Conservation (phyloP, 2,329 filamentous ascomycete species). For the Colletotrichum destructivum region DNA sequence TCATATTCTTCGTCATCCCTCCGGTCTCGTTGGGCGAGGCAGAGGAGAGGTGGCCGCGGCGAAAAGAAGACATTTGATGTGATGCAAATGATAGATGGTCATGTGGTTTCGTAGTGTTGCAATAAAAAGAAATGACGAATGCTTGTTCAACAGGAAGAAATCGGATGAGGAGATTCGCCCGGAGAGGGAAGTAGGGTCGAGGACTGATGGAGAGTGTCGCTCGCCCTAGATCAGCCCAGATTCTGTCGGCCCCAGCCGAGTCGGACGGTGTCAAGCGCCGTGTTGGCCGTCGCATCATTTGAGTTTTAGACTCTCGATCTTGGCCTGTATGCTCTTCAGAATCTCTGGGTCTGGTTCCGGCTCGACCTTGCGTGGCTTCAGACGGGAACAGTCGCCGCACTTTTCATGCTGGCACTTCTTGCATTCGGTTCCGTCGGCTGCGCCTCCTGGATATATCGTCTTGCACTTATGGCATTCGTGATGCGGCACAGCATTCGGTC, state of each 20-base stretch:
- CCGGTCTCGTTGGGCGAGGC: conserved; percentile 12
- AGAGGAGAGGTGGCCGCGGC: conserved; percentile 24
- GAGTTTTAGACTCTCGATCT: conserved; percentile 62
- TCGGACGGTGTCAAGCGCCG: conserved; percentile 20
- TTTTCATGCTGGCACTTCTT: conserved; percentile 72
- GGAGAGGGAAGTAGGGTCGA: conserved; percentile 4
- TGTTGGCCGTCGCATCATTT: conserved; percentile 22
- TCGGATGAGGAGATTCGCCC: conserved; percentile 33
- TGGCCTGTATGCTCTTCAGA: conserved; percentile 70
- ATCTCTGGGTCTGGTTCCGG: conserved; percentile 74
- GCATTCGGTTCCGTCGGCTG: conserved; percentile 69
- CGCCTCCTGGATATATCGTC: conserved; percentile 67
- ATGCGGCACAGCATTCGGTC: conserved; percentile 65
- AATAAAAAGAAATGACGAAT: conserved; percentile 35
- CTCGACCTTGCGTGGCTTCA: conserved; percentile 72
- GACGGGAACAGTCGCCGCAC: conserved; percentile 71
- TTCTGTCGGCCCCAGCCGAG: conserved; percentile 24
- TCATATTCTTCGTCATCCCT: conserved; percentile 40
- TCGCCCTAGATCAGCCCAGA: conserved; percentile 25
- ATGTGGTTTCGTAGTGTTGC: conserved; percentile 40
- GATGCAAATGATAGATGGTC: conserved; percentile 37
- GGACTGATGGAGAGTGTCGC: conserved; percentile 34
- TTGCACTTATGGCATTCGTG: conserved; percentile 76
- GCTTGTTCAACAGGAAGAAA: conserved; percentile 30
- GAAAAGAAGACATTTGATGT: conserved; percentile 32